Conservation (phyloP, 2,329 filamentous ascomycete species). For the Alternaria viburni region DNA sequence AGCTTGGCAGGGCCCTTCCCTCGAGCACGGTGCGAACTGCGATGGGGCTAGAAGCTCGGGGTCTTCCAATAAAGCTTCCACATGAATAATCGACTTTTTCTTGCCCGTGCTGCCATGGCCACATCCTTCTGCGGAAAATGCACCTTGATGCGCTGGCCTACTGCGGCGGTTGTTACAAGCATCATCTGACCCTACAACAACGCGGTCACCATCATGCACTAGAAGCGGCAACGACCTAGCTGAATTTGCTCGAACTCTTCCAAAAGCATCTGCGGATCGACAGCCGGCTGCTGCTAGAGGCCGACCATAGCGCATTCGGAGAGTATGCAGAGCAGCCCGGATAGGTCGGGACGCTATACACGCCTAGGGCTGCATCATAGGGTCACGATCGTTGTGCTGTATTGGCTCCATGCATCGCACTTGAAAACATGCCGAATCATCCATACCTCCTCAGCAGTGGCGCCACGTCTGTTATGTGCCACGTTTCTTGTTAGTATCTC, state of each 20-base stretch:
- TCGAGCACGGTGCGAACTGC: background rate
- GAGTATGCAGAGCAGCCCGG: background rate
- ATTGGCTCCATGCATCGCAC: background rate
- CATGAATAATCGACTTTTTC: background rate
- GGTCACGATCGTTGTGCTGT: background rate
- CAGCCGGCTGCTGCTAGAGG: background rate
- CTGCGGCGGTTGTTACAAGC: background rate
- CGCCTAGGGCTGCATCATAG: background rate
- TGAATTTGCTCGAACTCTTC: background rate
- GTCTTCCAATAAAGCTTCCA: background rate
- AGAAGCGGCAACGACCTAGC: background rate
- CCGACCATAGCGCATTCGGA: background rate
- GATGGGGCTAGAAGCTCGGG: background rate
- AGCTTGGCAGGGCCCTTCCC: background rate
- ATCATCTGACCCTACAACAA: background rate
- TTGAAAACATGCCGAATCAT: background rate
- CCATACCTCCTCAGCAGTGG: background rate
- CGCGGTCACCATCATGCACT: background rate
- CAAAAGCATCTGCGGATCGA: background rate
- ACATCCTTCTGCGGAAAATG: background rate
- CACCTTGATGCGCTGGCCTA: background rate
- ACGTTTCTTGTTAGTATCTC: background rate
- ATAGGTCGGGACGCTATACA: conserved; percentile 9
- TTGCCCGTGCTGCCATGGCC: background rate
- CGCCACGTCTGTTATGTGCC: background rate